These are phyloP conservation scores for Xerophyta viscosa DNA, from an alignment of 106 monocot genomes.

Conservation along the genomic window DNA sequence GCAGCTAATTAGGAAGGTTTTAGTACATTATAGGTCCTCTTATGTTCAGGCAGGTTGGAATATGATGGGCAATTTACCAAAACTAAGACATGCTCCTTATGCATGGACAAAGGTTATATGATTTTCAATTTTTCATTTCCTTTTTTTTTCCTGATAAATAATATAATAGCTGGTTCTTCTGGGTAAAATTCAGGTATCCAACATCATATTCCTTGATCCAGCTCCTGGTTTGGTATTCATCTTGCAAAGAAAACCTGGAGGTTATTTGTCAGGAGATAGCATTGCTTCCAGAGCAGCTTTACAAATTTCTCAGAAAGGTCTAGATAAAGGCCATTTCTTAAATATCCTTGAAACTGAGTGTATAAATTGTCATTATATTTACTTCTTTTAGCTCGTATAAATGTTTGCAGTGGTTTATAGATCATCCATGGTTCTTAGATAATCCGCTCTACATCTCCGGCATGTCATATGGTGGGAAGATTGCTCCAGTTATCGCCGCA, in stretches of 20 bases:
- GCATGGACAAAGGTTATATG: slow-evolving; percentile 61
- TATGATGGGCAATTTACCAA: slow-evolving; percentile 37
- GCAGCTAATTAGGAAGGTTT: too few relatives aligned
- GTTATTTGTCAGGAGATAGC: slow-evolving; percentile 17
- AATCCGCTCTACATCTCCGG: too few relatives aligned
- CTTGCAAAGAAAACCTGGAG: slow-evolving; percentile 7
- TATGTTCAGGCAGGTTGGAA: slow-evolving; percentile 6
- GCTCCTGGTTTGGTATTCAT: slow-evolving; percentile 38
- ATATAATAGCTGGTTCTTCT: not conserved
- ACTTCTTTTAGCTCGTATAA: too few relatives aligned
- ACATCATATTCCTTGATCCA: slow-evolving; percentile 37
- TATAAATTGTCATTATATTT: too few relatives aligned
- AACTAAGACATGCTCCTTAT: slow-evolving; percentile 22
- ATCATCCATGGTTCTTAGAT: too few relatives aligned
- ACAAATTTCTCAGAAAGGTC: slow-evolving; percentile 30
- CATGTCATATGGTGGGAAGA: too few relatives aligned
- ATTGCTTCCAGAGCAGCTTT: slow-evolving; percentile 9
- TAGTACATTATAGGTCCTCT: slow-evolving; percentile 4
- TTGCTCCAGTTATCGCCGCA: too few relatives aligned
- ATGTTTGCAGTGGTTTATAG: too few relatives aligned
- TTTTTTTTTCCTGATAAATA: too few relatives aligned
- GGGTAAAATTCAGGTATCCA: slow-evolving; percentile 11
- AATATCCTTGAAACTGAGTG: too few relatives aligned
- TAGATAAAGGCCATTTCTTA: too few relatives aligned
- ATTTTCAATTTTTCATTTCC: not conserved